phyloP scores from a whole-genome alignment of 768 basidiomycete genomes.

The Mycena amicta region DNA sequence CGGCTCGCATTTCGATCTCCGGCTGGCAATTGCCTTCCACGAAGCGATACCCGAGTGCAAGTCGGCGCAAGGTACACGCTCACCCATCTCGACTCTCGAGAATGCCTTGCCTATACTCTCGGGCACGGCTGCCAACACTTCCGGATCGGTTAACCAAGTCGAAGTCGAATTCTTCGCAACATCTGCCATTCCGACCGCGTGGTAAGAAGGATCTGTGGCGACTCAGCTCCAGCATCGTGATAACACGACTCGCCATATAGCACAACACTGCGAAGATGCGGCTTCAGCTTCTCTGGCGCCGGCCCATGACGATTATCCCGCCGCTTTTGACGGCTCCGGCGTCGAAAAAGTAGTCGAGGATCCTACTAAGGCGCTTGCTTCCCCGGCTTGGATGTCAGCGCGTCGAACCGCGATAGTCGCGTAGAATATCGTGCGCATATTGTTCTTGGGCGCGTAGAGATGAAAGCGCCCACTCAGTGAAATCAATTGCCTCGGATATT shows the following conservation, averaged over 20 bases:
- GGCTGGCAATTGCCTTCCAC: not conserved
- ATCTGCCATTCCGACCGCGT: not conserved
- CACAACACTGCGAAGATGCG: slow-evolving; percentile 1
- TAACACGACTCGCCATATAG: not conserved
- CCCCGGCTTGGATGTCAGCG: not conserved
- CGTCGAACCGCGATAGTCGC: too few species aligned
- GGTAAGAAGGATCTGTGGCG: not conserved
- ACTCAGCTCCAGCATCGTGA: not conserved
- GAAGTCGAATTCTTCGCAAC: not conserved
- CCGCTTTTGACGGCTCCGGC: not conserved
- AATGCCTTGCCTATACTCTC: not conserved
- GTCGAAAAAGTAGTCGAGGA: slow-evolving; percentile 2
- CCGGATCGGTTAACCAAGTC: not conserved
- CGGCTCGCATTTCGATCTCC: not conserved
- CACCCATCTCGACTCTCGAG: slow-evolving; percentile 2
- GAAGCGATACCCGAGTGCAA: not conserved
- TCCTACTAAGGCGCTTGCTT: not conserved
- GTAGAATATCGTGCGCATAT: too few species aligned
- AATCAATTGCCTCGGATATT: too few species aligned
- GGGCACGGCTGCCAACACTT: not conserved
- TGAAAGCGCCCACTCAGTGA: too few species aligned
- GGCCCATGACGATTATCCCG: slow-evolving; percentile 6
- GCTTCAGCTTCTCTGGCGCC: slow-evolving; percentile 3
- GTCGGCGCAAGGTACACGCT: not conserved
- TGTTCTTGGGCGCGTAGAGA: too few species aligned